Evolutionary conservation across 2,329 filamentous ascomycete species (phyloP).

Genomic region (Aureobasidium sp.): DNA sequence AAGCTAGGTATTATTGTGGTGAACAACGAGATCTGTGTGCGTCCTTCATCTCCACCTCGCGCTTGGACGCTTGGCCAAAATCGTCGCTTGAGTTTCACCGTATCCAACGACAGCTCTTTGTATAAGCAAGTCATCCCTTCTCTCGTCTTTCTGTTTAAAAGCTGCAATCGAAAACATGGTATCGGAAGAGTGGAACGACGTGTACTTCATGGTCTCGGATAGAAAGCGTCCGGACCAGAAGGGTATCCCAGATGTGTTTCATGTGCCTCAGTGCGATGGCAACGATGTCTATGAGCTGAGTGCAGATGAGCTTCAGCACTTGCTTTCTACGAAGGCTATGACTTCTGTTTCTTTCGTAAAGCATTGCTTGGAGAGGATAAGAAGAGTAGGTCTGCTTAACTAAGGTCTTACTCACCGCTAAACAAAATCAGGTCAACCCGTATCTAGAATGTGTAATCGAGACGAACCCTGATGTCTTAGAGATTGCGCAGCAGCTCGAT

Average conservation of each 20-base stretch:
- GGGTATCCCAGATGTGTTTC: slow-evolving; percentile 9
- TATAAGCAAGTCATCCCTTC: background rate
- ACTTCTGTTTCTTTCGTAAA: slow-evolving; percentile 5
- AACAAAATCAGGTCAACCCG: slow-evolving; percentile 8
- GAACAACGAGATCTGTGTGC: background rate
- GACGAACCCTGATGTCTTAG: slow-evolving; percentile 21
- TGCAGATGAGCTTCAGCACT: slow-evolving; percentile 10
- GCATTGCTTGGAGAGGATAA: slow-evolving; percentile 14
- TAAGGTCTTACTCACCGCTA: background rate
- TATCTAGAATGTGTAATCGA: slow-evolving; percentile 17
- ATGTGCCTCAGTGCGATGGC: slow-evolving; percentile 4
- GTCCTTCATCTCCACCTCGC: slow-evolving; percentile 6
- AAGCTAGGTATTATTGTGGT: background rate
- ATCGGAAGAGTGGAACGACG: slow-evolving; percentile 1
- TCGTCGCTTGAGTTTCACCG: background rate
- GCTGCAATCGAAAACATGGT: background rate
- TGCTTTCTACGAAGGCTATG: background rate
- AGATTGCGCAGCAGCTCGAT: slow-evolving; percentile 34
- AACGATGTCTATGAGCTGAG: slow-evolving; percentile 14
- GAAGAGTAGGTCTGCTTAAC: slow-evolving; percentile 1
- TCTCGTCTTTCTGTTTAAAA: background rate
- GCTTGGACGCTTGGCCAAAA: slow-evolving; percentile 4
- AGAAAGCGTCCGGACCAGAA: background rate
- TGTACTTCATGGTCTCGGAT: slow-evolving; percentile 5
- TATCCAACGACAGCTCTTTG: background rate